Evolutionary conservation across 1,139 yeast genomes (phyloP), one percentile per base, ranked within the genome.

Genomic region (Taiozyma sp.): DNA sequence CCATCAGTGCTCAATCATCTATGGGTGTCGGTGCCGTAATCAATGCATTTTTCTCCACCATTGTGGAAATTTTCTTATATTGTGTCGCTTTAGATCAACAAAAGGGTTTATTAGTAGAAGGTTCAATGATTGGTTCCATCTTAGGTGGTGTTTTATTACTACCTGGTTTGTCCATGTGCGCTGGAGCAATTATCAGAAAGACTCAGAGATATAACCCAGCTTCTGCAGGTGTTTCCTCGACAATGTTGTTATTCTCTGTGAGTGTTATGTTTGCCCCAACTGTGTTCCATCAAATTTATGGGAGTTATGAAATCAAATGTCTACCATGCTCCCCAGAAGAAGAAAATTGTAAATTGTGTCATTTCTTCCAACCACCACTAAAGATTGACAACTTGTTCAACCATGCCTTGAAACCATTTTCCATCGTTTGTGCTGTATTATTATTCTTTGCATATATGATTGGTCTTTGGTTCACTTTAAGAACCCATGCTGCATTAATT

Each of bases 1-100:
- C 98, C 2, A 93, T 93, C 57, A 88, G 97, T 4, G 98, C 99
- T 0, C 99, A 95, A 70, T 90, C 97, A 1, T 92, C 98, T 0
- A 93, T 93, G 98, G 97, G 98, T n/a, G 84, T 93, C 58, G 99
- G 99, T 73, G 99, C 99, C 2, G 97, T 92, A 1, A 91, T 93
- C 61, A 93, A 93, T 68, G 99, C 99, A 1, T 92, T 95, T 63
- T 93, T 93, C 75, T 92, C 99, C 1, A 92, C 99, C 0, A 79
- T 95, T 49, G 98, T 93, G 14, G 99, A 93, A 66, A 89, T 93
- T 28, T 93, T 86, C 67, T 73, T 93, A 48, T 93, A 93, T 66
- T 87, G 96, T 67, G 96, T 93, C 24, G 99, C 99, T 0, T 73
- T 93, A 56, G 76, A 80, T 51, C 96, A 91, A 65, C 79, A 84